phyloP scores from a whole-genome alignment of 208 protist genomes.

The Jaenimonas drosophilae region DNA sequence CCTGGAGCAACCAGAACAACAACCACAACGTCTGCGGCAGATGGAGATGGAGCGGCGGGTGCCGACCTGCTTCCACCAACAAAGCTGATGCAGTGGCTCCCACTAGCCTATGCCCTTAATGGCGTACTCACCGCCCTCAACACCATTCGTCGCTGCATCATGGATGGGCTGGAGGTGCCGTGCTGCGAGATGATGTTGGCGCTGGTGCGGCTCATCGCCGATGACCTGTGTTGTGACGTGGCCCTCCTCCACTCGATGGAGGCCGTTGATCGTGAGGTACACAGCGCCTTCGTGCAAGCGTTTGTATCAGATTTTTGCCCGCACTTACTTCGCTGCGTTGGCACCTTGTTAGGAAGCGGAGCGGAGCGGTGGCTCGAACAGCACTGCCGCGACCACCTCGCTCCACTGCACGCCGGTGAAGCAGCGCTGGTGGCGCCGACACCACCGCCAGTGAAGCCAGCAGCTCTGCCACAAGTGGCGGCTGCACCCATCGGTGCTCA shows the following conservation, averaged over 20 bases:
- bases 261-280: conserved; percentile 19
- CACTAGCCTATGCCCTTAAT: conserved; percentile 78
- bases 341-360: conserved; percentile 19
- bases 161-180: conserved; percentile 36
- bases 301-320: conserved; percentile 57
- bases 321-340: conserved; percentile 38
- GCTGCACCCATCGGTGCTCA: background rate
- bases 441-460: too few species aligned
- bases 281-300: conserved; percentile 39
- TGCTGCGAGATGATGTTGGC: conserved; percentile 31
- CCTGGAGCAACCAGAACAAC: background rate
- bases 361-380: conserved; percentile 16
- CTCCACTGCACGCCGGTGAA: too few species aligned
- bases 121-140: conserved; percentile 68
- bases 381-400: conserved; percentile 10
- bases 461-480: background rate
- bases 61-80: conserved; percentile 7
- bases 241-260: conserved; percentile 57
- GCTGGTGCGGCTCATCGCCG: conserved; percentile 35
- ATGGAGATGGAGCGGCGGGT: conserved; percentile 11
- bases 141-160: conserved; percentile 51
- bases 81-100: conserved; percentile 50
- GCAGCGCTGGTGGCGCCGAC: too few species aligned
- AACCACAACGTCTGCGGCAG: background rate
- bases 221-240: conserved; percentile 42